Base-by-base conservation (phyloP, 2,329 filamentous ascomycete species). In the Leptographium galeiforme region DNA sequence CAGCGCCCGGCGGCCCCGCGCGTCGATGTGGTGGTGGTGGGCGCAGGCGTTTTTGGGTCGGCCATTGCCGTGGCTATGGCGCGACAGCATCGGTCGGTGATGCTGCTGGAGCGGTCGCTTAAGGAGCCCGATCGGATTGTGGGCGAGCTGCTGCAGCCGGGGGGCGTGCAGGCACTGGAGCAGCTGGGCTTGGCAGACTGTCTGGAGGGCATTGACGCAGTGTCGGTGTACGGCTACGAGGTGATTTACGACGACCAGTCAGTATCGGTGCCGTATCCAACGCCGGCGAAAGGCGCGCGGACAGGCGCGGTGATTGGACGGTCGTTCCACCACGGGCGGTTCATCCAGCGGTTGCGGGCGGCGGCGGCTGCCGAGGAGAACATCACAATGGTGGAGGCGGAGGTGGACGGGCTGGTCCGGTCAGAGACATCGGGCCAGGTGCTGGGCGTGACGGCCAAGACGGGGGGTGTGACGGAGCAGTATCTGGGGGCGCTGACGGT, bases 61-160 rank as follows among this genome's bases (percentile, higher is more conserved):
- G 87, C 90, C 19, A 74, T 89, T 25, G 91, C 93, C 18, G 86
- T 84, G 58, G 82, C 91, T 25, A 77, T 97, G 47, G 90, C 87
- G 55, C 84, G 86, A 61, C 93, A 97, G 71, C 90, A 89, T 52
- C 82, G 93, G 58, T 94, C 87, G 66, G 90, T 98, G 32, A 77
- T 97, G 32, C 73, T 98, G 51, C 79, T 98, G 50, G 93, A 98
- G 72, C 80, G 81, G 63, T 94, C 82, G 70, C 74, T 97, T 70
- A 89, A 89, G 69, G 85, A 97, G 72, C 93, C 93, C 19, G 86
- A 97, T 71, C 83, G 93, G 58, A 98, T 98, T 60, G 89, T 98
- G 48, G 93, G 93, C 61, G 93, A 98, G 72, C 72, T 98, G 59
- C 73, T 98, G 61, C 93, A 98, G 69, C 93, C 93, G 0, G 93